A percentile compares a stretch with the other conserved stretches of the same genome.
Evolutionary conservation across 2,329 filamentous ascomycete species (phyloP).

Genomic region (Colletotrichum gigasporum): DNA sequence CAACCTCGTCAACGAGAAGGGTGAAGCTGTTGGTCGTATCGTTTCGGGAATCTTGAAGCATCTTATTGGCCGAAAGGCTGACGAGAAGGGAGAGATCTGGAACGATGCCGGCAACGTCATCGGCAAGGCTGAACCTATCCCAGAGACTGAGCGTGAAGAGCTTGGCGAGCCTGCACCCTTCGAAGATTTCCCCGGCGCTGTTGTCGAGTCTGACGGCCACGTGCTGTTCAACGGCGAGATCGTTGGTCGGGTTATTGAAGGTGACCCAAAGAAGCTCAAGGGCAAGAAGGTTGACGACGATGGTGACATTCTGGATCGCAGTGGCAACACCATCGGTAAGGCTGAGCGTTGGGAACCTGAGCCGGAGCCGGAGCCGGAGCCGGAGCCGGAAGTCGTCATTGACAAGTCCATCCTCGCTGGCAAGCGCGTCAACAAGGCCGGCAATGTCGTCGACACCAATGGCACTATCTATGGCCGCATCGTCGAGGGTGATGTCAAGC

Average conservation of each 20-base stretch:
- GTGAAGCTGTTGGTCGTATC: constrained; percentile 68
- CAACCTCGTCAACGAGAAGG: constrained; percentile 64
- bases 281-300: constrained; percentile 75
- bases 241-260: constrained; percentile 70
- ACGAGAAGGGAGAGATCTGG: constrained; percentile 76
- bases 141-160: constrained; percentile 62
- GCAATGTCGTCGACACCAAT: constrained; percentile 65
- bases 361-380: constrained; percentile 53
- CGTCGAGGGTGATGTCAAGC: constrained; percentile 71
- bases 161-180: constrained; percentile 60
- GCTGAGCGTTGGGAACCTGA: constrained; percentile 74
- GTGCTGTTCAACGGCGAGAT: constrained; percentile 61
- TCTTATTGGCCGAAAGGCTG: constrained; percentile 70
- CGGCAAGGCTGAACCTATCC: constrained; percentile 72
- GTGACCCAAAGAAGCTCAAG: constrained; percentile 70
- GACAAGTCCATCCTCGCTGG: constrained; percentile 73
- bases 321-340: constrained; percentile 73
- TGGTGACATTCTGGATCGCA: constrained; percentile 73
- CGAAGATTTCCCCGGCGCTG: constrained; percentile 65
- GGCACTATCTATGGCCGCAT: constrained; percentile 71
- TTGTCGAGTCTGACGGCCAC: constrained; percentile 62
- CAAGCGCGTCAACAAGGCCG: constrained; percentile 77
- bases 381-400: constrained; percentile 59
- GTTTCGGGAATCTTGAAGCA: constrained; percentile 71
- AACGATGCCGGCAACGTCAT: constrained; percentile 75